Evolutionary conservation across 2,329 filamentous ascomycete genomes (phyloP), one percentile per base, ranked within the genome.

Genomic region (Aspergillus latus): DNA sequence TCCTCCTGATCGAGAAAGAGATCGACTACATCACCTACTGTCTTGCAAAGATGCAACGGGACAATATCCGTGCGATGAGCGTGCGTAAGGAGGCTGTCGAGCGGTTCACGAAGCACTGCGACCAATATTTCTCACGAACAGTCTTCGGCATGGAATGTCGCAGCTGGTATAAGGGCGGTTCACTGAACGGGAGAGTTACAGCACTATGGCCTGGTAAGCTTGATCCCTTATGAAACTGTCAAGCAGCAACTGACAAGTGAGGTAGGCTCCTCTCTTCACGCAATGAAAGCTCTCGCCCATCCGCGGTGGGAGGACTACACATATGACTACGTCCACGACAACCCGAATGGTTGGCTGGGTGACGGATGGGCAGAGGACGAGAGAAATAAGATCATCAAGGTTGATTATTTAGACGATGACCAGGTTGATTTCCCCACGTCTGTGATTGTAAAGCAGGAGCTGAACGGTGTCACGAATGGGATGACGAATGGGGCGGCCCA

Each of bases 281-380:
- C 72, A 8, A 67, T 73, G 59, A 68, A 74, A 52, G 66, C 65
- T 2, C 61, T 75, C 13, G 59, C 64, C 4, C 61, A 71, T 37
- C 72, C 73, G 4, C 64, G 72, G 9, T 75, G 72, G 73, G 74
- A 76, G 49, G 72, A 75, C 57, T 75, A 66, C 52, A 63, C 69
- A 34, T 73, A 75, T 53, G 63, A 68, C 40, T 75, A 76, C 56
- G 56, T 69, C n/a, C 65, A 69, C 34, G 61, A 68, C 32, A 72
- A 72, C 26, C 61, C 63, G 0, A 62, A 59, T 26, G 66, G 66
- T 10, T 73, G 70, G 70, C 52, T 73, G 26, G 70, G 71, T 3
- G 67, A 73, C 57, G 70, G 70, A 4, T 73, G 69, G 70, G 70
- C 66, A 3, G 61, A 68, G 42, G 66, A 70, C 46, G 70, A 73